Evolutionary conservation across 1,284 basidiomycete genomes (phyloP), one percentile per base, ranked within the genome.

Genomic region (Trichosporon sp.): DNA sequence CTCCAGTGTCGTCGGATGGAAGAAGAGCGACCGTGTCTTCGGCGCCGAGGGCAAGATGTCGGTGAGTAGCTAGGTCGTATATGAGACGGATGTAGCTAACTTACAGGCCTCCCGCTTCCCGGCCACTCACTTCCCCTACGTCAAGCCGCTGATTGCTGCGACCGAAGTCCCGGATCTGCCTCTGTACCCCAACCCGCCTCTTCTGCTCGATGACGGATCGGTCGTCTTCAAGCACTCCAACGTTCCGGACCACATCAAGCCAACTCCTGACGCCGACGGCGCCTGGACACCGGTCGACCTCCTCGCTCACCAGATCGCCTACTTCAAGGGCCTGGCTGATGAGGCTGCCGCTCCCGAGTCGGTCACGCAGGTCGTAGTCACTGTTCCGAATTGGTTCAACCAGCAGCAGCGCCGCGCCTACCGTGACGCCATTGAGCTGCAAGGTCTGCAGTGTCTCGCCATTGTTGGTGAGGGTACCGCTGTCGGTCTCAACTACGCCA

Each of bases 381-480:
- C 91, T 31, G 90, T 95, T 14, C 94, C 94, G 0, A 85, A 89
- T 1, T 93, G 87, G 81, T 96, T 88, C 82, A 87, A 89, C 13
- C 91, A 94, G 74, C 88, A 87, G 71, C 89, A 96, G 79, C 86
- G 95, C 61, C 89, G 92, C 80, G 88, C 95, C 23, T 86, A 96
- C 64, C 85, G 89, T 33, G 95, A 99, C 79, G 91, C 95, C 2
- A 86, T 94, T 46, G 91, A 94, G 74, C 87, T 98, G 58, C 88
- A 93, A 21, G 95, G 95, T 1, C 82, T 99, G 65, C 86, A 86
- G 19, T 89, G 90, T 2, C 82, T 95, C 27, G 87, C 90, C 0
- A 84, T 99, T 66, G 87, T 99, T 65, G 91, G 94, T 70, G 96
- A 99, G 75, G 95, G 95, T 46, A 89, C 92, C 0, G 92, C 92